Percentiles rank a stretch among this genome's conserved stretches.
Conservation (phyloP, 1,139 yeast species). For the Yamadazyma membranifaciens region DNA sequence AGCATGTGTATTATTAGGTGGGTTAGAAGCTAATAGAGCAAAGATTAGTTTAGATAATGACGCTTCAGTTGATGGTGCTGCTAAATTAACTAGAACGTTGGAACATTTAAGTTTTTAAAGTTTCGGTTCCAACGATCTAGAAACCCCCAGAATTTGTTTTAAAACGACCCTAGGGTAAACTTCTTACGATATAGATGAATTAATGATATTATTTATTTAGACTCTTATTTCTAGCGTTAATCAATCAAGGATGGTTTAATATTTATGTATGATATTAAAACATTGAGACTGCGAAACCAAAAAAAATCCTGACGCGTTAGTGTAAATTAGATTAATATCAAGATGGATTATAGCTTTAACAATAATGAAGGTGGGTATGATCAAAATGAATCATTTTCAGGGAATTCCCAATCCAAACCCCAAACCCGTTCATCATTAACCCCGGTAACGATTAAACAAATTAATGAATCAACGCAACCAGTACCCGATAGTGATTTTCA, state of each 20-base stretch:
- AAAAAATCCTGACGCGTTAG: slow-evolving; percentile 5
- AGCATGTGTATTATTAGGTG: slow-evolving; percentile 87
- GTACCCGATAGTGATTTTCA: slow-evolving; percentile 76
- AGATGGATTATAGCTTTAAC: slow-evolving; percentile 2
- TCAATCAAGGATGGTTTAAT: too few relatives aligned
- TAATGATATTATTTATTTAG: background rate
- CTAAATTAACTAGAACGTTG: slow-evolving; percentile 60
- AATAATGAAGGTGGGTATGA: slow-evolving; percentile 23
- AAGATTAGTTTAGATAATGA: slow-evolving; percentile 54
- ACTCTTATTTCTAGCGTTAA: too few relatives aligned
- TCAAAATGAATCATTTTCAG: slow-evolving; percentile 16
- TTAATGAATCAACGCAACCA: slow-evolving; percentile 62
- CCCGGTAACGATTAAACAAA: slow-evolving; percentile 83
- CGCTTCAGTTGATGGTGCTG: slow-evolving; percentile 60
- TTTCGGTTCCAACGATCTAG: too few relatives aligned
- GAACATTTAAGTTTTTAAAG: slow-evolving; percentile 61
- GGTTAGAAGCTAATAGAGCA: slow-evolving; percentile 75
- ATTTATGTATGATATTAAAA: too few relatives aligned
- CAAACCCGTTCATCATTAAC: slow-evolving; percentile 52
- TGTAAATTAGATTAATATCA: background rate
- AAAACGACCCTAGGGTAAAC: background rate
- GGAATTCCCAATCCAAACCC: slow-evolving; percentile 31
- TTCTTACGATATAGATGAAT: background rate
- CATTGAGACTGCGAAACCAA: background rate
- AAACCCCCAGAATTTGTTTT: too few relatives aligned